These are phyloP conservation scores for Amanita brunnescens DNA, from an alignment of 768 basidiomycete species.

Conservation along the genomic window DNA sequence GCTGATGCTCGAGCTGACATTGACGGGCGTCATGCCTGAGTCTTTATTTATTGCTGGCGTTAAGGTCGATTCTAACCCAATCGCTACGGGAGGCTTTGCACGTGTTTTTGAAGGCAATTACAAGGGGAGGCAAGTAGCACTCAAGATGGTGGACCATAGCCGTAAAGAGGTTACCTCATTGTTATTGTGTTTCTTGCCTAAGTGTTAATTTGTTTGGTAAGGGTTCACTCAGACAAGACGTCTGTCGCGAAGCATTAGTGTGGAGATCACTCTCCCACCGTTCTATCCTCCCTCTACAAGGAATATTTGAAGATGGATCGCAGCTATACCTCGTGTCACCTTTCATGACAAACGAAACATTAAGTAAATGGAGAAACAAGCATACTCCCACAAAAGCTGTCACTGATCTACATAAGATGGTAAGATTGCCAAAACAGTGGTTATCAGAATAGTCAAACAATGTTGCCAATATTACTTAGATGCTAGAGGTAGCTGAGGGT, in stretches of 20 bases:
- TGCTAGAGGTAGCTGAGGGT: conserved; percentile 1
- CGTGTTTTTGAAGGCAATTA: neutral
- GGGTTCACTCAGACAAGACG: neutral
- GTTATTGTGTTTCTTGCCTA: too few species aligned
- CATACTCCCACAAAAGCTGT: too few species aligned
- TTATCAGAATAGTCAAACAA: too few species aligned
- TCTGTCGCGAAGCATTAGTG: neutral
- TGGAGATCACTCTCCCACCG: neutral
- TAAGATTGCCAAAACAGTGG: neutral
- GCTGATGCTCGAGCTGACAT: too few species aligned
- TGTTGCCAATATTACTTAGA: neutral
- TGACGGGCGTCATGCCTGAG: too few species aligned
- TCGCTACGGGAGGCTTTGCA: neutral
- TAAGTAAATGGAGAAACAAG: neutral
- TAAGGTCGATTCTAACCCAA: too few species aligned
- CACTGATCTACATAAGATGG: neutral
- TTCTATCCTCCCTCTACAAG: neutral
- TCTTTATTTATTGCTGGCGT: neutral
- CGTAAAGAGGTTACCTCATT: too few species aligned
- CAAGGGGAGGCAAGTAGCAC: neutral
- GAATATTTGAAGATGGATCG: neutral
- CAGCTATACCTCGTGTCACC: neutral
- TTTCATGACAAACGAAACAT: conserved; percentile 1
- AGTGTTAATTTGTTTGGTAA: too few species aligned
- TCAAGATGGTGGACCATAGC: neutral